These are phyloP conservation scores for Conoideocrella luteorostrata DNA, from an alignment of 2,329 filamentous ascomycete genomes.

Conservation along the genomic window DNA sequence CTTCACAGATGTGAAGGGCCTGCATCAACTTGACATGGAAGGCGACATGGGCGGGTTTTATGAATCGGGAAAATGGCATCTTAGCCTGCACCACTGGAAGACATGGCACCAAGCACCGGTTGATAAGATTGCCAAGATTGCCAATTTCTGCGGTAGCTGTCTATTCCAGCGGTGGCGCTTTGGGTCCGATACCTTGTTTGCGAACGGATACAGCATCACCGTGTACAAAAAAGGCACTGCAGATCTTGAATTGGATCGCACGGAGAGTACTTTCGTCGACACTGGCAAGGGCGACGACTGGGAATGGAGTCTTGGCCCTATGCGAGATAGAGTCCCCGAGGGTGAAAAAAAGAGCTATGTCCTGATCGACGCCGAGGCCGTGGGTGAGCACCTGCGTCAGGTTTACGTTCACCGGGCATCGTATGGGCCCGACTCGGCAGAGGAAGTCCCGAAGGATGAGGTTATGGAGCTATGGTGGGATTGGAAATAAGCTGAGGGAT, in stretches of 20 bases:
- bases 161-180: constrained; percentile 51
- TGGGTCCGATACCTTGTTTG: constrained; percentile 40
- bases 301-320: constrained; percentile 47
- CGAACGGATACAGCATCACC: constrained; percentile 53
- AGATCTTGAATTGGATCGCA: constrained; percentile 34
- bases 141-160: constrained; percentile 48
- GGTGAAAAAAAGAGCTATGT: constrained; percentile 46
- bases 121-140: constrained; percentile 14
- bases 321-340: constrained; percentile 30
- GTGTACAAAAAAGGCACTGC: constrained; percentile 37
- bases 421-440: constrained; percentile 25
- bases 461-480: constrained; percentile 45
- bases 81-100: constrained; percentile 59
- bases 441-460: constrained; percentile 33
- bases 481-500: constrained; percentile 6
- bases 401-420: constrained; percentile 43
- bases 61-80: constrained; percentile 46
- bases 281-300: constrained; percentile 37
- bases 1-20: constrained; percentile 47
- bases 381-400: constrained; percentile 43
- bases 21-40: constrained; percentile 52
- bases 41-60: constrained; percentile 54
- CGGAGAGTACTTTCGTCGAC: constrained; percentile 43
- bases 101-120: constrained; percentile 47
- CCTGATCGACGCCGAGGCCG: constrained; percentile 37